phyloP scores from a whole-genome alignment of 2,329 filamentous ascomycete species.

The Dactylellina sp. region DNA sequence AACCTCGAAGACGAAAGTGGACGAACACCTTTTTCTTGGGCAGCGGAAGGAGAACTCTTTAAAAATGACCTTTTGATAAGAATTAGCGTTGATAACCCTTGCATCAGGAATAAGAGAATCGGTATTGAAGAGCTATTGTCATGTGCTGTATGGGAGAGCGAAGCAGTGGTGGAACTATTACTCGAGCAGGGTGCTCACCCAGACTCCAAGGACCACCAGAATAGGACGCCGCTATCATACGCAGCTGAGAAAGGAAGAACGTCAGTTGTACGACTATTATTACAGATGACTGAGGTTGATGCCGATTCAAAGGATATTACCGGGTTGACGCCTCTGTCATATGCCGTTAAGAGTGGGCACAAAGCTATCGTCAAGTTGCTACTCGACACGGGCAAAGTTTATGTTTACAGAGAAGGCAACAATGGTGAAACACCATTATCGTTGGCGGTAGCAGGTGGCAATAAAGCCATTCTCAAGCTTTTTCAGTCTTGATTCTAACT shows the following conservation, averaged over 20 bases:
- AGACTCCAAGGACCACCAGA: background rate
- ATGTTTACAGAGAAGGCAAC: no score
- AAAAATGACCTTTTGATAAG: no score
- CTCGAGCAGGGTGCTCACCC: background rate
- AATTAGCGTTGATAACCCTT: no score
- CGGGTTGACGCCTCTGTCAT: background rate
- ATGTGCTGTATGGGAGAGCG: conserved; percentile 48
- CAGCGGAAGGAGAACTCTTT: no score
- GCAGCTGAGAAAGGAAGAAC: background rate
- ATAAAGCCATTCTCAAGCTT: conserved; percentile 29
- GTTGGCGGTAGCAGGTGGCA: conserved; percentile 31
- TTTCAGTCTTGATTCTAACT: no score
- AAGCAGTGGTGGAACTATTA: no score
- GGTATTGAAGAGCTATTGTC: background rate
- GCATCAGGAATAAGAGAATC: no score
- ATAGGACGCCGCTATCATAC: conserved; percentile 52
- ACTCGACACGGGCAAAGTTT: background rate
- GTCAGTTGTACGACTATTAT: background rate
- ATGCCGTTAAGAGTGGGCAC: background rate
- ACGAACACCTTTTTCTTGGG: conserved; percentile 12
- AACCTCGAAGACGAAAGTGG: background rate
- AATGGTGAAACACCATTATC: conserved; percentile 44
- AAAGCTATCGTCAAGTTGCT: background rate
- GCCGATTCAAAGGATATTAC: background rate
- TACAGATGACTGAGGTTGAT: background rate